Percentiles rank a stretch among this genome's conserved stretches.
These are phyloP conservation scores for Pythium oligandrum DNA, from an alignment of 352 stramenopile genomes.

Conservation along the genomic window DNA sequence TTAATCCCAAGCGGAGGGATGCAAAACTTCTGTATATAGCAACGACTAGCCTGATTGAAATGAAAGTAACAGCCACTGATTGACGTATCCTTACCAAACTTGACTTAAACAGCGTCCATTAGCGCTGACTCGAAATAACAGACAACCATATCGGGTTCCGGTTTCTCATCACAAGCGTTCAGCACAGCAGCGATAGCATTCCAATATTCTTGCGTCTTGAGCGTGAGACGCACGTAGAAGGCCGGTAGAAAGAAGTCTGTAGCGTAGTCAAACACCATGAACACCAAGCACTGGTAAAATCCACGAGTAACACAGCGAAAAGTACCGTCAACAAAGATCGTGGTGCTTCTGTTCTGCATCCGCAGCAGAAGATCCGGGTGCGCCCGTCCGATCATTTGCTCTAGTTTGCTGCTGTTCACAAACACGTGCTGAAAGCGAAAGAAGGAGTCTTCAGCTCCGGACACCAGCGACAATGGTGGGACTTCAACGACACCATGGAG, in stretches of 20 bases:
- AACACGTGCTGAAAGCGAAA: slow-evolving; percentile 12
- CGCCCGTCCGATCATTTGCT: slow-evolving; percentile 14
- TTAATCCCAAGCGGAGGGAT: not conserved
- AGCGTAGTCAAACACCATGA: slow-evolving; percentile 20
- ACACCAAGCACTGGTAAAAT: slow-evolving; percentile 17
- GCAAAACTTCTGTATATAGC: slow-evolving; percentile 6
- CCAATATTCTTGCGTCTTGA: slow-evolving; percentile 15
- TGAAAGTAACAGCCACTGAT: slow-evolving; percentile 19
- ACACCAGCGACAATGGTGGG: slow-evolving; percentile 5
- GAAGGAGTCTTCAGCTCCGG: not conserved
- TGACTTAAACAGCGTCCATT: slow-evolving; percentile 6
- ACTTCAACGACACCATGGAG: slow-evolving; percentile 6
- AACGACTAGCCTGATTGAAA: slow-evolving; percentile 15
- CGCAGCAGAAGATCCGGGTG: slow-evolving; percentile 17
- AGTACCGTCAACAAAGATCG: slow-evolving; percentile 22
- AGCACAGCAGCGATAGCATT: slow-evolving; percentile 8
- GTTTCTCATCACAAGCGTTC: slow-evolving; percentile 1
- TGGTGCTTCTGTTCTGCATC: slow-evolving; percentile 11
- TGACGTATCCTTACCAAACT: slow-evolving; percentile 8
- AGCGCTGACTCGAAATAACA: slow-evolving; percentile 12
- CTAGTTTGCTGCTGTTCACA: slow-evolving; percentile 2
- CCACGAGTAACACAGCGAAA: slow-evolving; percentile 17
- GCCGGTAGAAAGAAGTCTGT: slow-evolving; percentile 12
- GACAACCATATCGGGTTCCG: slow-evolving; percentile 4
- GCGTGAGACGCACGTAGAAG: slow-evolving; percentile 8